Percentiles rank a stretch among this genome's conserved stretches.
Conservation (phyloP, 495 filamentous ascomycete genomes). For the Neurospora cerealis region DNA sequence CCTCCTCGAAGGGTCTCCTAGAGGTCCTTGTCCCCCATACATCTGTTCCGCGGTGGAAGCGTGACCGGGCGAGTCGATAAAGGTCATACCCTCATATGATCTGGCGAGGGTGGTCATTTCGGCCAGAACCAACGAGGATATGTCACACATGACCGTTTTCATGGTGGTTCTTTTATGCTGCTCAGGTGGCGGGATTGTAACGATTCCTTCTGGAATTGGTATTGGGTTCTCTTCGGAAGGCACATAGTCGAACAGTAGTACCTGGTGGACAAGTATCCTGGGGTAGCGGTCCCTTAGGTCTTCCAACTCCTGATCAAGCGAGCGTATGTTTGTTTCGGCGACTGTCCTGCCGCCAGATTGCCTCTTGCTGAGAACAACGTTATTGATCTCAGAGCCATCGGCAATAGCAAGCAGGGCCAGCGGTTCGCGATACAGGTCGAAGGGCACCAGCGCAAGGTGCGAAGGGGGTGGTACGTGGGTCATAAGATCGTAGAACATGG, state of each 20-base stretch:
- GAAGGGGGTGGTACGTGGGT: conserved; percentile 67
- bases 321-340: conserved; percentile 36
- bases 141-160: conserved; percentile 89
- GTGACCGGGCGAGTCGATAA: conserved; percentile 64
- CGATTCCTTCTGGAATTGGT: conserved; percentile 49
- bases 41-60: conserved; percentile 20
- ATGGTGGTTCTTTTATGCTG: conserved; percentile 76
- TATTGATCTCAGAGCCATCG: conserved; percentile 54
- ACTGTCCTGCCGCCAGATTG: conserved; percentile 37
- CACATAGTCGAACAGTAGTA: conserved; percentile 68
- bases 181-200: conserved; percentile 62
- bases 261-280: conserved; percentile 64
- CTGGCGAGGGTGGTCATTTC: conserved; percentile 83
- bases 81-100: conserved; percentile 67
- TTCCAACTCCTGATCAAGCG: conserved; percentile 54
- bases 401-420: conserved; percentile 70
- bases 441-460: conserved; percentile 69
- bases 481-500: conserved; percentile 82
- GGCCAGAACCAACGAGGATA: conserved; percentile 71
- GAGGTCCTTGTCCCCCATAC: conserved; percentile 15
- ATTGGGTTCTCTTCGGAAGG: conserved; percentile 30
- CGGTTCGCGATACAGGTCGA: conserved; percentile 75
- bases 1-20: conserved; percentile 24
- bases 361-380: conserved; percentile 33
- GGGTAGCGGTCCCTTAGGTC: conserved; percentile 63